Conservation (phyloP, 2,329 filamentous ascomycete species). For the Cadophora sp. region DNA sequence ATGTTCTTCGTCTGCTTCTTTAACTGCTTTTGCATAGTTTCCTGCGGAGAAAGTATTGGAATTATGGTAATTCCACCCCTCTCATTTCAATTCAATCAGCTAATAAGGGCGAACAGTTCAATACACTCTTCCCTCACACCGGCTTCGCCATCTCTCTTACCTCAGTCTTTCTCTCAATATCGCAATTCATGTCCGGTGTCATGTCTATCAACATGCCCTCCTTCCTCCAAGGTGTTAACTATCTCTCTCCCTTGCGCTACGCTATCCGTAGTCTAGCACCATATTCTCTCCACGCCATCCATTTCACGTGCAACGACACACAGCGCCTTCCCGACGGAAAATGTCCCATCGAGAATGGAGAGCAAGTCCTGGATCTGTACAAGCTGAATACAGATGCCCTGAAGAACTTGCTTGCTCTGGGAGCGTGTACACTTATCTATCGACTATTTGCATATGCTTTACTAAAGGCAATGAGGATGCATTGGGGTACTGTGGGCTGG, state of each 20-base stretch:
- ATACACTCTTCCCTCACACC: conserved; percentile 75
- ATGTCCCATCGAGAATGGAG: conserved; percentile 70
- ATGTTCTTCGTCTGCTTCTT: conserved; percentile 74
- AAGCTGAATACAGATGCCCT: conserved; percentile 18
- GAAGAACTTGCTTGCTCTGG: conserved; percentile 21
- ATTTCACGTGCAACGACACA: conserved; percentile 67
- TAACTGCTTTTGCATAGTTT: conserved; percentile 75
- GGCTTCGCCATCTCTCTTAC: conserved; percentile 80
- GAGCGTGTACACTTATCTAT: conserved; percentile 19
- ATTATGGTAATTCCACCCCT: conserved; percentile 58
- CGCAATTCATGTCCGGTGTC: conserved; percentile 74
- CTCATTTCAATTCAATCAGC: neutral
- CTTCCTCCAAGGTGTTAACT: conserved; percentile 72
- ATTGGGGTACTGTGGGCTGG: conserved; percentile 18
- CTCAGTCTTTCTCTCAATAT: conserved; percentile 71
- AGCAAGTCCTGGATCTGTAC: conserved; percentile 61
- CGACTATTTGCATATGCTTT: conserved; percentile 23
- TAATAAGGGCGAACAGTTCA: conserved; percentile 56
- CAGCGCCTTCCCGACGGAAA: conserved; percentile 65
- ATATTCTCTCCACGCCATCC: conserved; percentile 65
- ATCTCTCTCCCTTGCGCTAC: conserved; percentile 76
- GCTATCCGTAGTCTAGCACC: conserved; percentile 70
- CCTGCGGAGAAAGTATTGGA: conserved; percentile 76
- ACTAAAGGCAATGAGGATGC: conserved; percentile 15
- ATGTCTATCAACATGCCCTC: conserved; percentile 73